Conservation (phyloP, 2,329 filamentous ascomycete genomes). For the Penicillium sumatraense region DNA sequence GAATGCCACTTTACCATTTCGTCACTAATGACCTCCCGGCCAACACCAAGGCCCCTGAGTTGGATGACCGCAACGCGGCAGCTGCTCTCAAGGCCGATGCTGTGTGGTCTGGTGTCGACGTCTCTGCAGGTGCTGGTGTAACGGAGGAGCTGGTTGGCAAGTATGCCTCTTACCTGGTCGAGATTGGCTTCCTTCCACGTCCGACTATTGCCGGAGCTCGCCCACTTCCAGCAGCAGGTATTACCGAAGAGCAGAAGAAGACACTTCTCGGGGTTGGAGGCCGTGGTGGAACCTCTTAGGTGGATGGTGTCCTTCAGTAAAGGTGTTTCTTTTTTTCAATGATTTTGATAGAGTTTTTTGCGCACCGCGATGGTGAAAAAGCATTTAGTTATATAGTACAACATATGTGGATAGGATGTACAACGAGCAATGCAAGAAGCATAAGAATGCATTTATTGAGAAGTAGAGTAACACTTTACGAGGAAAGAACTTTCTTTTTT, state of each 20-base stretch:
- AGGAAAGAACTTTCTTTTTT: too few species aligned
- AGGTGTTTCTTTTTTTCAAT: too few species aligned
- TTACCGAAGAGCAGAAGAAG: slow-evolving; percentile 54
- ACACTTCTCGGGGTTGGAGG: slow-evolving; percentile 59
- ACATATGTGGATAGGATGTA: neutral
- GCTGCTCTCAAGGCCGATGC: slow-evolving; percentile 67
- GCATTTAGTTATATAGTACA: neutral
- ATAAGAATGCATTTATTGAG: neutral
- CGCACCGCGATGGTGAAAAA: neutral
- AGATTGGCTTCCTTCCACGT: slow-evolving; percentile 64
- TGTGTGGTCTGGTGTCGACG: slow-evolving; percentile 61
- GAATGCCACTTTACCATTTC: slow-evolving; percentile 74
- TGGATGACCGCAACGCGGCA: slow-evolving; percentile 73
- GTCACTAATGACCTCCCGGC: slow-evolving; percentile 71
- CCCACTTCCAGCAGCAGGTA: slow-evolving; percentile 49
- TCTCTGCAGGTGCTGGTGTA: slow-evolving; percentile 61
- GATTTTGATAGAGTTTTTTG: slow-evolving; percentile 6
- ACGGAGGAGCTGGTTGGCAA: slow-evolving; percentile 64
- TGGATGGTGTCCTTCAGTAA: too few species aligned
- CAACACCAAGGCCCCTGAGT: slow-evolving; percentile 71
- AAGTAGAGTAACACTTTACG: too few species aligned
- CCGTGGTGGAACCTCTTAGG: slow-evolving; percentile 46
- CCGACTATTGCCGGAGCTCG: slow-evolving; percentile 31
- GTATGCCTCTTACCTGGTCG: slow-evolving; percentile 67
- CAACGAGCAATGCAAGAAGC: neutral